Evolutionary conservation across 1,284 basidiomycete genomes (phyloP).

Genomic region (Ceratobasidium sp.): DNA sequence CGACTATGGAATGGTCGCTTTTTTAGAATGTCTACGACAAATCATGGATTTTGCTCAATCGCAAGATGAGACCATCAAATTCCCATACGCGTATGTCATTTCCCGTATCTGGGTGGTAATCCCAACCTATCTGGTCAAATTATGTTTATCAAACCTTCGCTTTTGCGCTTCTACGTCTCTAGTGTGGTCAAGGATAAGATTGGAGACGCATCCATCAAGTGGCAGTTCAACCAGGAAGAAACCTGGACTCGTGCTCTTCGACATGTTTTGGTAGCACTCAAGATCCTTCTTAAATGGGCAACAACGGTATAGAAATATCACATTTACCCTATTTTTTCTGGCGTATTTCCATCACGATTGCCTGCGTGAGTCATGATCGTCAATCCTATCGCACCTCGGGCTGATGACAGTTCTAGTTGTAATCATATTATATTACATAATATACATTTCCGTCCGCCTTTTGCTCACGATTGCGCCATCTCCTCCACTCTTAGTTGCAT

Average conservation of each 20-base stretch:
- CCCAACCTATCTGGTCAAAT: too few relatives aligned
- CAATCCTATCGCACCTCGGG: neutral
- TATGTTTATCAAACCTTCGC: too few relatives aligned
- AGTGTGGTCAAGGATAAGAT: constrained; percentile 96
- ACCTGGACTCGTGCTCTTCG: constrained; percentile 93
- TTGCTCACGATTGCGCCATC: constrained; percentile 24
- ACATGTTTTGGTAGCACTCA: constrained; percentile 88
- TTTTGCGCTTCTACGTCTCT: constrained; percentile 32
- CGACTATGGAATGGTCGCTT: constrained; percentile 94
- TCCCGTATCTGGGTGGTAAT: too few relatives aligned
- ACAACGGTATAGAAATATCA: constrained; percentile 55
- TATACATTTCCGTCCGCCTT: neutral
- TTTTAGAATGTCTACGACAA: constrained; percentile 93
- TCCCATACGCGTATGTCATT: constrained; percentile 79
- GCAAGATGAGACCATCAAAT: constrained; percentile 75
- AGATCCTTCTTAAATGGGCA: constrained; percentile 84
- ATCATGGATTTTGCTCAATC: constrained; percentile 82
- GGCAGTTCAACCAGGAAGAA: constrained; percentile 95
- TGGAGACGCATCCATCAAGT: constrained; percentile 91
- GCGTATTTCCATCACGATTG: neutral
- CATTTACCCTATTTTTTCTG: neutral
- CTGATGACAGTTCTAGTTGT: neutral
- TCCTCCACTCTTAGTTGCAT: neutral
- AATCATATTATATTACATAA: constrained; percentile 19
- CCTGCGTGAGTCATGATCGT: neutral